Percentiles rank a stretch among this genome's conserved stretches.
Conservation (phyloP, 163 green algal genomes). For the Coccomyxa subellipsoidea region DNA sequence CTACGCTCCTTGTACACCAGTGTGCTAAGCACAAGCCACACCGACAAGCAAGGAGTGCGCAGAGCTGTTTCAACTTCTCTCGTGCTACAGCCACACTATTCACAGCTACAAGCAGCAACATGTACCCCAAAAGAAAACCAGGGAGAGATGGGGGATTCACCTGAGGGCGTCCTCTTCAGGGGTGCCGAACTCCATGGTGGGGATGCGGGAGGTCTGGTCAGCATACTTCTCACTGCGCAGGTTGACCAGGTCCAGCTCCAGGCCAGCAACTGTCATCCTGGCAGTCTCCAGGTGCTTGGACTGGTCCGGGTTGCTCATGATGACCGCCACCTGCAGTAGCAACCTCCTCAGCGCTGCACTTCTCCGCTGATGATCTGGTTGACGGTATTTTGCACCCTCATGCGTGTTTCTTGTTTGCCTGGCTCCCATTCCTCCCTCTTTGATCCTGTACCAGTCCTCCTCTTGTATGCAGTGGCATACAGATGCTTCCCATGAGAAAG, state of each 20-base stretch:
- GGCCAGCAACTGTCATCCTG: conserved; percentile 68
- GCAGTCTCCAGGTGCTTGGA: conserved; percentile 99
- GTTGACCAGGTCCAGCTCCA: conserved; percentile 95
- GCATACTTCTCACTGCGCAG: conserved; percentile 93
- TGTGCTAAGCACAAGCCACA: too few relatives aligned
- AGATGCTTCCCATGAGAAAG: too few relatives aligned
- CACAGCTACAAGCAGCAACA: too few relatives aligned
- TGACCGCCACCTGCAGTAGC: conserved; percentile 66
- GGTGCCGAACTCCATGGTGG: conserved; percentile 83
- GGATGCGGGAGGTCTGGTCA: conserved; percentile 76
- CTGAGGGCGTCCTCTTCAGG: conserved; percentile 52
- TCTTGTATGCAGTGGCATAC: too few relatives aligned
- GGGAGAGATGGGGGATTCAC: neutral
- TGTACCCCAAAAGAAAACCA: neutral
- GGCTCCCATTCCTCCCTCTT: too few relatives aligned
- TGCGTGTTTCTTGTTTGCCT: too few relatives aligned
- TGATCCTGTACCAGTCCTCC: too few relatives aligned
- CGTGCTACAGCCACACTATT: too few relatives aligned
- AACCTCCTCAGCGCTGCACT: neutral
- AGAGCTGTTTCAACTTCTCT: too few relatives aligned
- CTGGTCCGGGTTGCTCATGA: conserved; percentile 94
- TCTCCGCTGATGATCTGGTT: neutral
- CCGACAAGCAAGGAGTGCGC: too few relatives aligned
- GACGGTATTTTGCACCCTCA: neutral
- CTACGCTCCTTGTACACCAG: too few relatives aligned